These are phyloP conservation scores for Coniochaeta hoffmannii DNA, from an alignment of 2,329 filamentous ascomycete genomes.

Conservation along the genomic window DNA sequence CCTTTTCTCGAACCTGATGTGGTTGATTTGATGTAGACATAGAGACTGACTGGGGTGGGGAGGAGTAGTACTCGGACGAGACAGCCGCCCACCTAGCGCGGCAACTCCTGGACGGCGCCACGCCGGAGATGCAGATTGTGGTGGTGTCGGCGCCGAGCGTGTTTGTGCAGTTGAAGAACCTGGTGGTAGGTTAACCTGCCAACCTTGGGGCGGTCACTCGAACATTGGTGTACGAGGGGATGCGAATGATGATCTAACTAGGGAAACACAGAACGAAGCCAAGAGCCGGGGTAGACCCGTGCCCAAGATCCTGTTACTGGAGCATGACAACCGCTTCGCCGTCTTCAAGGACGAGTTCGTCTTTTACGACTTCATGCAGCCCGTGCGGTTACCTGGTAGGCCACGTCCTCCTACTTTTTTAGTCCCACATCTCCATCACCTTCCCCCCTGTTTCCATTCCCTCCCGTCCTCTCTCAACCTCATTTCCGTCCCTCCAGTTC, in stretches of 20 bases:
- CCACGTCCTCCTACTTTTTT: constrained; percentile 1
- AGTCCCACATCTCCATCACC: no score
- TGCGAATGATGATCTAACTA: neutral
- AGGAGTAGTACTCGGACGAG: constrained; percentile 66
- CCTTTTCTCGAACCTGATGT: no score
- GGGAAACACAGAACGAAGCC: constrained; percentile 5
- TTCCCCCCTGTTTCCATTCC: neutral
- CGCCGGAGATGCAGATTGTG: constrained; percentile 51
- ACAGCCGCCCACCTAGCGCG: constrained; percentile 58
- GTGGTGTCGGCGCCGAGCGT: constrained; percentile 70
- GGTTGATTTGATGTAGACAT: no score
- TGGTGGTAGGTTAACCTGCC: constrained; percentile 11
- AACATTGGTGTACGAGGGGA: neutral
- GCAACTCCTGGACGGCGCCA: constrained; percentile 57
- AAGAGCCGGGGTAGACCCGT: constrained; percentile 22
- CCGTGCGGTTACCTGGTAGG: constrained; percentile 55
- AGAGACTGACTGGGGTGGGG: no score
- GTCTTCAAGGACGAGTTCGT: constrained; percentile 64
- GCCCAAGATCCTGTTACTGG: constrained; percentile 60
- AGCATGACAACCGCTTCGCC: constrained; percentile 66
- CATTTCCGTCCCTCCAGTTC: neutral
- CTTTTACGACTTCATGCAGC: constrained; percentile 66
- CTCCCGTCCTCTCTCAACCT: neutral
- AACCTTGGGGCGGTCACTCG: neutral
- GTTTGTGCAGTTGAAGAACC: constrained; percentile 68